Conservation (phyloP, 768 basidiomycete genomes). For the Tylopilus felleus region DNA sequence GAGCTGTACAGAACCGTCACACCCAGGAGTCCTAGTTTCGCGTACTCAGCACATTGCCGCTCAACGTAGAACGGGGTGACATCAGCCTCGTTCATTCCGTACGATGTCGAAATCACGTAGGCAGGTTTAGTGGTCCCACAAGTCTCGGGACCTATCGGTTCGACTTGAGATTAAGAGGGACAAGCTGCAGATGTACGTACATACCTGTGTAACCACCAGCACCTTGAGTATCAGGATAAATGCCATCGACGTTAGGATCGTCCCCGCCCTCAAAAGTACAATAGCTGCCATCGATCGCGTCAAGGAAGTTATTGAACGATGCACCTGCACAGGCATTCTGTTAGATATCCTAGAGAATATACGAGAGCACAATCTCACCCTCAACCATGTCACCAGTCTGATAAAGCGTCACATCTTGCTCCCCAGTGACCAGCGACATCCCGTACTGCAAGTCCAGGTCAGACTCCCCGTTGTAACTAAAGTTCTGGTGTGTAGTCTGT, state of each 20-base stretch:
- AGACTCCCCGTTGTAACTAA: conserved; percentile 28
- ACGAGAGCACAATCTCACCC: conserved; percentile 11
- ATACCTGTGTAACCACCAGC: not conserved
- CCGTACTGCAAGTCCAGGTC: conserved; percentile 32
- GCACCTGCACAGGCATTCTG: conserved; percentile 14
- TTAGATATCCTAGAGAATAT: not conserved
- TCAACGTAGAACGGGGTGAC: conserved; percentile 34
- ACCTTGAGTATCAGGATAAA: conserved; percentile 25
- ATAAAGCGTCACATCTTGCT: conserved; percentile 31
- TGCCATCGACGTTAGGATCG: conserved; percentile 25
- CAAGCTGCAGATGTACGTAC: not conserved
- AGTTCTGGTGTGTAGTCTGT: conserved; percentile 21
- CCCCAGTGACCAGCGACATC: conserved; percentile 31
- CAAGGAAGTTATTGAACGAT: conserved; percentile 38
- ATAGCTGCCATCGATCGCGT: conserved; percentile 36
- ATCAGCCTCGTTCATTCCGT: conserved; percentile 35
- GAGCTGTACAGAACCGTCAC: conserved; percentile 34
- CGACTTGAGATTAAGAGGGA: not conserved
- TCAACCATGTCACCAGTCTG: conserved; percentile 30
- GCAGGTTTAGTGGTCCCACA: conserved; percentile 42
- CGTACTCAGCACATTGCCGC: conserved; percentile 47
- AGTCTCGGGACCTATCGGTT: conserved; percentile 14
- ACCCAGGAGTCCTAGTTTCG: conserved; percentile 40
- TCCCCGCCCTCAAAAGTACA: conserved; percentile 38
- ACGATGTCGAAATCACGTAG: conserved; percentile 44